Evolutionary conservation across 2,329 filamentous ascomycete genomes (phyloP), one percentile per base, ranked within the genome.

Genomic region (Fusarium pseudocircinatum): DNA sequence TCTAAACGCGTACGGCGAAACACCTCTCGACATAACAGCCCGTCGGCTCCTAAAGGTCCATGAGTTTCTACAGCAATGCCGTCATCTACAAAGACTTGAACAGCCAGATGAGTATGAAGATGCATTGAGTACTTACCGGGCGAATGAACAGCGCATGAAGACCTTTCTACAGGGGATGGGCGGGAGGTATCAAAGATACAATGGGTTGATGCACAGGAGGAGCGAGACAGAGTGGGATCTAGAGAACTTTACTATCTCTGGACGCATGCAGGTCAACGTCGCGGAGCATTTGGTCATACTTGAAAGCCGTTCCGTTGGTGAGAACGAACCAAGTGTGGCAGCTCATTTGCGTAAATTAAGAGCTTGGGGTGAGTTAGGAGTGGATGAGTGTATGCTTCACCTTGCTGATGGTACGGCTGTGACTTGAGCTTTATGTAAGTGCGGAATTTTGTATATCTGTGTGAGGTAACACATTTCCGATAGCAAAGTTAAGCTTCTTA

Each of bases 121-220:
- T 13, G 26, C 44, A 0, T 0, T 47, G 7, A n/a, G 14, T 0
- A n/a, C 10, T 6, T 47, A 47, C n/a, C 26, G 44, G 6, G 14
- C 20, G 10, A 30, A 47, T 16, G 26, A 47, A 22, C 28, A 4
- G 20, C 20, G 44, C 4, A 30, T 16, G 20, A 47, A 16, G 14
- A n/a, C 0, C 14, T 30, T 47, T 30, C 10, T 47, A 16, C 20
- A n/a, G 4, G 4, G 20, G 1, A n/a, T 22, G 1, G 44, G 44
- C 0, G 44, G 26, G 0, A 6, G 2, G 14, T 30, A 47, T 7
- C 1, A 30, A 22, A 47, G 22, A 11, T 47, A 30, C 4, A 47
- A 30, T 4, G 44, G 44, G 44, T 16, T 47, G 0, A 47, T 30
- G 44, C 46, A 49, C 22, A 13, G 46, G 10, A 49, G 1, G 7